A percentile compares a stretch with the other conserved stretches of the same genome.
phyloP scores from a whole-genome alignment of 2,329 filamentous ascomycete species.

The Alternaria consortialis region DNA sequence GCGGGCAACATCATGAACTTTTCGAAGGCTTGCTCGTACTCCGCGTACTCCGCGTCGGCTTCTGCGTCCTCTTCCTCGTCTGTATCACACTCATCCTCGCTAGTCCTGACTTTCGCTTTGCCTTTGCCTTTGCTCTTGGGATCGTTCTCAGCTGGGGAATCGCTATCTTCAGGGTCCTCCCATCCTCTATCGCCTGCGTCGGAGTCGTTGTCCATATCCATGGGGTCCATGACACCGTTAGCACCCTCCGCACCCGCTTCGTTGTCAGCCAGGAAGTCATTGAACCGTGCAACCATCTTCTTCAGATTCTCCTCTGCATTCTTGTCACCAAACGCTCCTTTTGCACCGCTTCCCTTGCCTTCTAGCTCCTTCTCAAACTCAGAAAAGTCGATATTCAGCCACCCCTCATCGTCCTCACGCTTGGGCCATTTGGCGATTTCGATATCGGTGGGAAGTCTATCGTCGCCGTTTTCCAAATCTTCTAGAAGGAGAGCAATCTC shows the following conservation, averaged over 20 bases:
- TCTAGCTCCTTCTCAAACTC: conserved; percentile 86
- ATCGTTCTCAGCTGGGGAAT: conserved; percentile 49
- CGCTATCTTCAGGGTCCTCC: conserved; percentile 54
- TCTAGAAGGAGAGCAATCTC: conserved; percentile 81
- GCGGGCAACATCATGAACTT: conserved; percentile 78
- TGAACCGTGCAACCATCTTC: conserved; percentile 94
- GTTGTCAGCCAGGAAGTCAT: conserved; percentile 88
- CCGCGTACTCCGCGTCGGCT: conserved; percentile 75
- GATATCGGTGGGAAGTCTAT: conserved; percentile 72
- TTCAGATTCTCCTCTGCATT: conserved; percentile 78
- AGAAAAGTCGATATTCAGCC: conserved; percentile 90
- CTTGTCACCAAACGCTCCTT: conserved; percentile 67
- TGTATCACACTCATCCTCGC: conserved; percentile 31
- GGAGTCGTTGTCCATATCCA: conserved; percentile 70
- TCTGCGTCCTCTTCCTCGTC: conserved; percentile 58
- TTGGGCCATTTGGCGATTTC: conserved; percentile 78
- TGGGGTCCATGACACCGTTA: conserved; percentile 69
- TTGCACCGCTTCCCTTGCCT: conserved; percentile 51
- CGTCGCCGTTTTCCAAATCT: conserved; percentile 77
- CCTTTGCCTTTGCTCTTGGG: conserved; percentile 49
- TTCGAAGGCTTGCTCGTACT: conserved; percentile 81
- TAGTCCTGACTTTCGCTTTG: conserved; percentile 70
- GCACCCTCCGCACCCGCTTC: conserved; percentile 81
- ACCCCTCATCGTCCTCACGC: conserved; percentile 83
- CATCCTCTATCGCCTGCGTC: conserved; percentile 58